phyloP scores from a whole-genome alignment of 257 asterid genomes.

The Ocimum tenuiflorum region DNA sequence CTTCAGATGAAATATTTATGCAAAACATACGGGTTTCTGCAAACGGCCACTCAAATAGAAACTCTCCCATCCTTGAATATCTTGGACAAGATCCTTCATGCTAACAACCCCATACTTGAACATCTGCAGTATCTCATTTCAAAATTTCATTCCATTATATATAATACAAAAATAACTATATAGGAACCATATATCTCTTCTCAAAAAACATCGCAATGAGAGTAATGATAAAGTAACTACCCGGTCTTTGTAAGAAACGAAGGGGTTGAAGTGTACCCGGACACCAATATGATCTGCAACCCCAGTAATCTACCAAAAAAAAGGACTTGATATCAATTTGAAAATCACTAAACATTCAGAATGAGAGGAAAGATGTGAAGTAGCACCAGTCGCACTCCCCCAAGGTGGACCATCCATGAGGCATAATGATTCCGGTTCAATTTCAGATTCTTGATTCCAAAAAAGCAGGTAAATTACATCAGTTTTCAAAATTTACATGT shows the following conservation, averaged over 20 bases:
- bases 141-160: background rate
- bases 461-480: slow-evolving; percentile 3
- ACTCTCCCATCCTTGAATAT: slow-evolving; percentile 59
- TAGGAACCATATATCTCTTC: slow-evolving; percentile 7
- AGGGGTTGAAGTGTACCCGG: slow-evolving; percentile 86
- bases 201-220: slow-evolving; percentile 1
- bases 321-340: slow-evolving; percentile 10
- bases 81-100: slow-evolving; percentile 62
- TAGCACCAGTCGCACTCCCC: slow-evolving; percentile 75
- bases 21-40: slow-evolving; percentile 70
- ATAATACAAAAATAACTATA: background rate
- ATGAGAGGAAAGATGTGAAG: slow-evolving; percentile 13
- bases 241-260: slow-evolving; percentile 48
- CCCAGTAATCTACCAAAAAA: slow-evolving; percentile 40
- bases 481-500: slow-evolving; percentile 15
- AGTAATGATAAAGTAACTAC: slow-evolving; percentile 25
- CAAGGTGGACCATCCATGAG: slow-evolving; percentile 68
- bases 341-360: background rate
- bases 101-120: slow-evolving; percentile 78
- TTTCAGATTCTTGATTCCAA: slow-evolving; percentile 56
- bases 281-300: slow-evolving; percentile 71
- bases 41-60: slow-evolving; percentile 82
- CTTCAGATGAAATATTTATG: background rate
- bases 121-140: slow-evolving; percentile 34
- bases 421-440: slow-evolving; percentile 69